These are phyloP conservation scores for Komagataella ulmi DNA, from an alignment of 805 yeast species.

Conservation along the genomic window DNA sequence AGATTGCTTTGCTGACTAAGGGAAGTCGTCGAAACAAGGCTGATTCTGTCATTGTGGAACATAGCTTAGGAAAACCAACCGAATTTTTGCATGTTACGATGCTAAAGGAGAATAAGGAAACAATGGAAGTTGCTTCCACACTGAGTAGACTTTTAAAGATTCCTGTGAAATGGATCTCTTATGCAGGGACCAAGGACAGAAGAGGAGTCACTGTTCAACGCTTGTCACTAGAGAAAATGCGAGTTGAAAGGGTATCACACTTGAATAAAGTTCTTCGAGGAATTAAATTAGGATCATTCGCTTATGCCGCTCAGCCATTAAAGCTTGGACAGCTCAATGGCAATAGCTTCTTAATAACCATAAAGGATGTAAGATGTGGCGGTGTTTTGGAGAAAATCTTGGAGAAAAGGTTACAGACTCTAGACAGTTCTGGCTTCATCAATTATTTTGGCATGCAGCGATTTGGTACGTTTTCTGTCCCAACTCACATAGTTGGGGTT, in stretches of 20 bases:
- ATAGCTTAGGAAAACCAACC: conserved; percentile 63
- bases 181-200: conserved; percentile 95
- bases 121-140: conserved; percentile 85
- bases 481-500: conserved; percentile 81
- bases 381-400: conserved; percentile 16
- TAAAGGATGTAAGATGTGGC: conserved; percentile 51
- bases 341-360: conserved; percentile 76
- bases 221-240: conserved; percentile 52
- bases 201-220: conserved; percentile 91
- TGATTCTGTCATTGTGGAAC: conserved; percentile 24
- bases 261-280: conserved; percentile 69
- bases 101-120: conserved; percentile 91
- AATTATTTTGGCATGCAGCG: conserved; percentile 98
- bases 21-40: conserved; percentile 24
- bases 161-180: conserved; percentile 59
- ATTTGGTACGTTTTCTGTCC: conserved; percentile 89
- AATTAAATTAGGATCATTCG: conserved; percentile 68
- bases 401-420: conserved; percentile 41
- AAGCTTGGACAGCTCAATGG: conserved; percentile 79
- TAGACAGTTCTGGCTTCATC: conserved; percentile 64
- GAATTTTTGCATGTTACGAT: conserved; percentile 63
- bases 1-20: conserved; percentile 40
- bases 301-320: conserved; percentile 47
- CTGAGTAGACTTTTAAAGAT: conserved; percentile 61
- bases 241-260: conserved; percentile 61